Evolutionary conservation across 805 yeast species (phyloP), one percentile per base, ranked within the genome.

Genomic region (Suhomyces emberorum): DNA sequence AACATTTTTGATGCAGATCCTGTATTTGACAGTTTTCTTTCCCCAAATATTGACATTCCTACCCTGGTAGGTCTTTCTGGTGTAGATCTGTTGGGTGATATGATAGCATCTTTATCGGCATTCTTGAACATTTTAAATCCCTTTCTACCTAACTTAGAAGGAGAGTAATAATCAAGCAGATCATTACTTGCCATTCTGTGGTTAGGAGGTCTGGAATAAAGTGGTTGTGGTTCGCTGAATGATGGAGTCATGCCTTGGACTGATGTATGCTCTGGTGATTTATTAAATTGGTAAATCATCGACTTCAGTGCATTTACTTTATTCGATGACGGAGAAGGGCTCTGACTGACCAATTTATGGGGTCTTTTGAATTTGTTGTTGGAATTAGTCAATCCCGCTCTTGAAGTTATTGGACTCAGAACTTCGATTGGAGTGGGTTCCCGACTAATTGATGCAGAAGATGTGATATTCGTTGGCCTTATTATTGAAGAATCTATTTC

Each of bases 361-460:
- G 74, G 74, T 22, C 74, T 51, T 41, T 68, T 68, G 49, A 65
- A 68, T 42, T 65, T 66, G 41, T 61, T 63, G 23, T 29, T 39
- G 35, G 44, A 30, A 14, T 23, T 37, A 24, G 41, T 48, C 16
- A 41, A 35, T 9, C 34, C 33, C 3, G 49, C 44, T 7, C 31
- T 26, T 6, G 38, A 20, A 18, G 35, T 32, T 12, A 21, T 35
- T 42, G 52, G 21, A 48, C 48, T 28, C 37, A 38, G 25, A 35
- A 24, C 29, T 19, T 35, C 37, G 25, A 32, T 31, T 23, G 39
- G 35, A 18, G 41, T 36, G 6, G 38, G 37, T 37, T 39, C 47
- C 14, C 32, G 39, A 21, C 33, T 29, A 23, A 20, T 33, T n/a
- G 30, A 25, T n/a, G 38, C 37, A 34, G 37, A n/a, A n/a, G 31